Conservation (phyloP, 306 rosid species). For the Dalbergia cochinchinensis region DNA sequence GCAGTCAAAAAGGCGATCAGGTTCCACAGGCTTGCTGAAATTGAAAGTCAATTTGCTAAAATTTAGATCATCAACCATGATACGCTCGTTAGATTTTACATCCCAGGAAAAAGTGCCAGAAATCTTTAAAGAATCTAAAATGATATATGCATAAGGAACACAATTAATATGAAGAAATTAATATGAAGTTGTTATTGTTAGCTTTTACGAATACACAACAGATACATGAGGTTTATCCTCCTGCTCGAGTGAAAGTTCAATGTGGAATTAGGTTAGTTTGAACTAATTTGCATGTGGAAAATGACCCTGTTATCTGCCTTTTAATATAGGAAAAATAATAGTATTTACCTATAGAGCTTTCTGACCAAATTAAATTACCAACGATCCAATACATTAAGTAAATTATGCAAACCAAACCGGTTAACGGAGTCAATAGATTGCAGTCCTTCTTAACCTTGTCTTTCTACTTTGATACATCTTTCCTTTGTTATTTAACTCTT, state of each 20-base stretch:
- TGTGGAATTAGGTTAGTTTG: background rate
- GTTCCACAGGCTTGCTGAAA: slow-evolving; percentile 98
- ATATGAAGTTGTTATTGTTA: background rate
- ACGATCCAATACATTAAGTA: slow-evolving; percentile 23
- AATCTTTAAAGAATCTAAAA: slow-evolving; percentile 23
- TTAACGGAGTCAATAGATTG: background rate
- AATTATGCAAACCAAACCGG: background rate
- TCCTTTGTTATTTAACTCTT: slow-evolving; percentile 18
- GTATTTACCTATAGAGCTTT: slow-evolving; percentile 18
- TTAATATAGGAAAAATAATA: slow-evolving; percentile 1
- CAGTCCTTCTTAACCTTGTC: slow-evolving; percentile 10
- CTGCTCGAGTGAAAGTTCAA: slow-evolving; percentile 17
- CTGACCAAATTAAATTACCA: background rate
- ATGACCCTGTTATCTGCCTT: background rate
- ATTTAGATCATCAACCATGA: slow-evolving; percentile 8
- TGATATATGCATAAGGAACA: slow-evolving; percentile 18
- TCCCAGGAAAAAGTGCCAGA: slow-evolving; percentile 12
- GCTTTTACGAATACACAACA: background rate
- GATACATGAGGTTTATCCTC: slow-evolving; percentile 22
- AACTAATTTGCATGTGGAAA: slow-evolving; percentile 24
- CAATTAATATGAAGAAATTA: slow-evolving; percentile 8
- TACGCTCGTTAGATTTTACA: background rate
- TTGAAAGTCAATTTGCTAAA: slow-evolving; percentile 45
- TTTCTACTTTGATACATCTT: slow-evolving; percentile 26
- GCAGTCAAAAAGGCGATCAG: slow-evolving; percentile 90